Percentiles rank a stretch among this genome's conserved stretches.
Evolutionary conservation across 1,139 yeast species (phyloP).

Genomic region (Suhomyces terraborum): DNA sequence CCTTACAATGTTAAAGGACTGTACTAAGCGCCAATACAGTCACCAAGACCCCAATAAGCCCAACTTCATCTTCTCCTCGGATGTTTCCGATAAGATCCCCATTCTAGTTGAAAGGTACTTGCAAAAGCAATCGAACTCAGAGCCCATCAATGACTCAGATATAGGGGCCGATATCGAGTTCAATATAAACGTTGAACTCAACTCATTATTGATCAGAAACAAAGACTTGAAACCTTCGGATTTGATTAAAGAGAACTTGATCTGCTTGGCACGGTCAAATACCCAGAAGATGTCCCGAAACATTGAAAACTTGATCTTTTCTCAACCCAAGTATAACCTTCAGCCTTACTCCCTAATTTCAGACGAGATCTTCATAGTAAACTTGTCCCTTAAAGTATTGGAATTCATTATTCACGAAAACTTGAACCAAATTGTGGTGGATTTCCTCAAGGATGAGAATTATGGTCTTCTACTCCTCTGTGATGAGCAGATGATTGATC

Average conservation of each 20-base stretch:
- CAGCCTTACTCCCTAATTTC: slow-evolving; percentile 11
- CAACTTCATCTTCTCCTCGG: slow-evolving; percentile 43
- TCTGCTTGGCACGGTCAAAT: slow-evolving; percentile 35
- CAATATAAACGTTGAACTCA: slow-evolving; percentile 39
- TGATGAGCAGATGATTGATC: slow-evolving; percentile 30
- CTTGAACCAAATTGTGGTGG: slow-evolving; percentile 22
- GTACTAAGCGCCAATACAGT: slow-evolving; percentile 11
- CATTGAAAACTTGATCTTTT: slow-evolving; percentile 13
- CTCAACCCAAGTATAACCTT: slow-evolving; percentile 9
- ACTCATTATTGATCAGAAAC: slow-evolving; percentile 37
- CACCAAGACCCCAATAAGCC: slow-evolving; percentile 37
- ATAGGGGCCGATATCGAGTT: slow-evolving; percentile 20
- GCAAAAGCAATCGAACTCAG: background rate
- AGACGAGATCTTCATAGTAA: slow-evolving; percentile 39
- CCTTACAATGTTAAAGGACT: slow-evolving; percentile 9
- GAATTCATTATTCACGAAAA: slow-evolving; percentile 21
- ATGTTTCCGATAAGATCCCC: slow-evolving; percentile 30
- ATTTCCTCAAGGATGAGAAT: slow-evolving; percentile 36
- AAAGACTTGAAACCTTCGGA: slow-evolving; percentile 33
- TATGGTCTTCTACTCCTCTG: slow-evolving; percentile 34
- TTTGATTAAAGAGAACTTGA: slow-evolving; percentile 36
- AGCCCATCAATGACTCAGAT: slow-evolving; percentile 1
- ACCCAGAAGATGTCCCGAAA: slow-evolving; percentile 8
- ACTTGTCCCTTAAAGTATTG: slow-evolving; percentile 25
- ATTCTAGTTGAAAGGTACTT: slow-evolving; percentile 11